Evolutionary conservation across 306 rosid species (phyloP).

Genomic region (Macrotyloma uniflorum): DNA sequence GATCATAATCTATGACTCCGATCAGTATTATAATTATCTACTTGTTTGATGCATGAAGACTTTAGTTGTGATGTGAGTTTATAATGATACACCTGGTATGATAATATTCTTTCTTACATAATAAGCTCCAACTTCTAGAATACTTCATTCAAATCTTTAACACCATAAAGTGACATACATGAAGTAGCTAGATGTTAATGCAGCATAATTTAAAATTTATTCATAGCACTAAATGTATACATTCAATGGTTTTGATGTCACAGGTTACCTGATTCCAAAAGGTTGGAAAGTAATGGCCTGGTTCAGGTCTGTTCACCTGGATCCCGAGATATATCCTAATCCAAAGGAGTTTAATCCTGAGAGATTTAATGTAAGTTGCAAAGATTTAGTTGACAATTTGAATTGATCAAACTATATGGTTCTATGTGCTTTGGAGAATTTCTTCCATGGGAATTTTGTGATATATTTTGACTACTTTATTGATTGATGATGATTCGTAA

Average conservation of each 20-base stretch:
- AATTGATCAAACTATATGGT: not conserved
- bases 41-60: too few species aligned
- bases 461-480: constrained; percentile 3
- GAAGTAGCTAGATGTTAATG: too few species aligned
- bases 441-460: not conserved
- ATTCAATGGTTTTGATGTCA: not conserved
- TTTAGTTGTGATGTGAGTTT: too few species aligned
- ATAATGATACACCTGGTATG: too few species aligned
- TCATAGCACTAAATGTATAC: too few species aligned
- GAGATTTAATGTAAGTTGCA: constrained; percentile 76
- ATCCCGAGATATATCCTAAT: constrained; percentile 74
- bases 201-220: too few species aligned
- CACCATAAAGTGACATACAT: too few species aligned
- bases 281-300: constrained; percentile 89
- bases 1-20: too few species aligned
- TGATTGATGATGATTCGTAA: not conserved
- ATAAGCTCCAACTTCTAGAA: too few species aligned
- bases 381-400: not conserved
- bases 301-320: constrained; percentile 83
- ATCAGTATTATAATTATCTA: too few species aligned
- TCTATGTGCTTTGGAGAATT: not conserved
- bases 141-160: too few species aligned
- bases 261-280: constrained; percentile 81
- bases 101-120: too few species aligned
- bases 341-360: constrained; percentile 80